Conservation (phyloP, 805 yeast genomes). For the Candida argentea region DNA sequence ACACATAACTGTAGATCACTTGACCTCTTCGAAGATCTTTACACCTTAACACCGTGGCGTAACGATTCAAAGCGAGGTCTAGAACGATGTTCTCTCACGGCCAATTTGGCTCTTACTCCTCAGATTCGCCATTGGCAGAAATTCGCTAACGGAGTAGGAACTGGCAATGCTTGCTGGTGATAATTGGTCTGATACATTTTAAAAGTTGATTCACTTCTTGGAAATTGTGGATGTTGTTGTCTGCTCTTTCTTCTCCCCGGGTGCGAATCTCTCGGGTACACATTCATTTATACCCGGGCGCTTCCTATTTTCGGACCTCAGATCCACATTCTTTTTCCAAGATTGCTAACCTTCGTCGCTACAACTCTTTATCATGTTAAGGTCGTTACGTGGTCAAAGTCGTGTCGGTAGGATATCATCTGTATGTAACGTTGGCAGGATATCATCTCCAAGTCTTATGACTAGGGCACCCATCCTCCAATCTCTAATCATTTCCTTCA, state of each 20-base stretch:
- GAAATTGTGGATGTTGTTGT: too few relatives aligned
- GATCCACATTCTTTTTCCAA: too few relatives aligned
- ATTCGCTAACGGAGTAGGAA: slow-evolving; percentile 18
- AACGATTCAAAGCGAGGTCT: slow-evolving; percentile 26
- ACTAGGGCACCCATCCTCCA: neutral
- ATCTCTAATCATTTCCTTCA: neutral
- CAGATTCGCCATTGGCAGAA: slow-evolving; percentile 2
- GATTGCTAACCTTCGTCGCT: too few relatives aligned
- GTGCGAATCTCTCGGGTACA: too few relatives aligned
- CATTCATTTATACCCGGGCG: too few relatives aligned
- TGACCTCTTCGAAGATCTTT: slow-evolving; percentile 26
- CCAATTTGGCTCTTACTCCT: slow-evolving; percentile 11
- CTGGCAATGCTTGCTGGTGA: slow-evolving; percentile 14
- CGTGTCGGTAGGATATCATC: too few relatives aligned
- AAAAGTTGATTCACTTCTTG: too few relatives aligned
- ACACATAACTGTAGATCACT: too few relatives aligned
- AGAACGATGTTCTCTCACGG: slow-evolving; percentile 12
- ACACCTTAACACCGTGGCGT: slow-evolving; percentile 18
- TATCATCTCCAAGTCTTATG: neutral
- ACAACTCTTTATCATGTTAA: too few relatives aligned
- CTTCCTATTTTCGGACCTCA: too few relatives aligned
- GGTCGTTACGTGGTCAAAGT: too few relatives aligned
- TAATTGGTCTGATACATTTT: slow-evolving; percentile 25
- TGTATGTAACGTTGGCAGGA: neutral
- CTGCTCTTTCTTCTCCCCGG: too few relatives aligned